phyloP scores from a whole-genome alignment of 75 land plant genomes.

The Pinus albicaulis region DNA sequence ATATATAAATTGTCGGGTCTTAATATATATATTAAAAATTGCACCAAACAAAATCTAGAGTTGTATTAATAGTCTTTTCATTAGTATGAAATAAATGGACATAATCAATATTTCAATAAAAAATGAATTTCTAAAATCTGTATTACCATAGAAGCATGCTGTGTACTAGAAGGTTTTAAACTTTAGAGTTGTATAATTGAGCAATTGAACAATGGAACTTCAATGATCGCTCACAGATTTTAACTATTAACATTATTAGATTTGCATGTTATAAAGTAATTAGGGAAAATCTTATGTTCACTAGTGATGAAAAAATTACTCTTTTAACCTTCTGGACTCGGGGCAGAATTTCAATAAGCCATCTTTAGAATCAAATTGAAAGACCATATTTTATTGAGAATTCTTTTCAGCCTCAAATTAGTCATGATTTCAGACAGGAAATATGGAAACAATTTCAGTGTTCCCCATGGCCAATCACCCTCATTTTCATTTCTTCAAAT shows the following conservation, averaged over 20 bases:
- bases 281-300: conserved; percentile 1
- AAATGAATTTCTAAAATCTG: neutral
- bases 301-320: neutral
- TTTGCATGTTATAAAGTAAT: neutral
- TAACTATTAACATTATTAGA: neutral
- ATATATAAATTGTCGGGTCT: neutral
- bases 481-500: too few species aligned
- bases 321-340: neutral
- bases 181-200: neutral
- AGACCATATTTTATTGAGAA: too few species aligned
- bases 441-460: too few species aligned
- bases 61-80: neutral
- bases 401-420: too few species aligned
- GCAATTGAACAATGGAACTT: neutral
- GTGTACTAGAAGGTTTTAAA: neutral
- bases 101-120: neutral
- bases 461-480: too few species aligned
- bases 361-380: too few species aligned
- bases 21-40: neutral
- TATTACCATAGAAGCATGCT: neutral
- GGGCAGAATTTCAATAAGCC: too few species aligned
- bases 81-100: neutral
- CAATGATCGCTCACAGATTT: neutral
- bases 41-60: neutral
- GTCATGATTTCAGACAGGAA: too few species aligned